Evolutionary conservation across 2,329 filamentous ascomycete genomes (phyloP).

Genomic region (Aureobasidium sp.): DNA sequence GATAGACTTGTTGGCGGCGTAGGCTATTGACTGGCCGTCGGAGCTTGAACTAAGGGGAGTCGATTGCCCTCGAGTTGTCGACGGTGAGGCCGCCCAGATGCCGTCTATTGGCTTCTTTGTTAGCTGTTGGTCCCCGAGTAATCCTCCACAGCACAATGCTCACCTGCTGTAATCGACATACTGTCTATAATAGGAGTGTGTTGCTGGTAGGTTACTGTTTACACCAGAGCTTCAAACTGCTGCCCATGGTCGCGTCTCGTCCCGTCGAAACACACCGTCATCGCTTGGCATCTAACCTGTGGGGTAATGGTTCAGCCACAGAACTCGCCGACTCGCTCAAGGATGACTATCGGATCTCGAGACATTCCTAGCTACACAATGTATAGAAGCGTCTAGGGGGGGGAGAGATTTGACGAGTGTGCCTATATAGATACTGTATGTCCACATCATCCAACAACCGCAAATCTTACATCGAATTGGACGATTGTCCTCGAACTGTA

Average conservation of each 20-base stretch:
- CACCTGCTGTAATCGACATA: constrained; percentile 24
- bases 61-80: constrained; percentile 75
- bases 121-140: neutral
- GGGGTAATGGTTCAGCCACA: neutral
- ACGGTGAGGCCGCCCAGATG: constrained; percentile 80
- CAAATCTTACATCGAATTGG: too few species aligned
- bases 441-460: neutral
- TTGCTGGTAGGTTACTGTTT: neutral
- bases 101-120: constrained; percentile 40
- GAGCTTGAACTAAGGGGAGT: constrained; percentile 82
- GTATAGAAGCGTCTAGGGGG: too few species aligned
- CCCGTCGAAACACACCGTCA: neutral
- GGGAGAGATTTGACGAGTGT: neutral
- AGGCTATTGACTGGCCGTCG: constrained; percentile 87
- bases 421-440: too few species aligned
- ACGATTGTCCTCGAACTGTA: too few species aligned
- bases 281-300: neutral
- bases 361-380: neutral
- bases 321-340: neutral
- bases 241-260: neutral
- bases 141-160: neutral
- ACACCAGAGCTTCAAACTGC: neutral
- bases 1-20: constrained; percentile 93
- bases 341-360: neutral
- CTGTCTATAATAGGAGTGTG: neutral